phyloP scores from a whole-genome alignment of 2,329 filamentous ascomycete species.

The Paradendryphiella salina region DNA sequence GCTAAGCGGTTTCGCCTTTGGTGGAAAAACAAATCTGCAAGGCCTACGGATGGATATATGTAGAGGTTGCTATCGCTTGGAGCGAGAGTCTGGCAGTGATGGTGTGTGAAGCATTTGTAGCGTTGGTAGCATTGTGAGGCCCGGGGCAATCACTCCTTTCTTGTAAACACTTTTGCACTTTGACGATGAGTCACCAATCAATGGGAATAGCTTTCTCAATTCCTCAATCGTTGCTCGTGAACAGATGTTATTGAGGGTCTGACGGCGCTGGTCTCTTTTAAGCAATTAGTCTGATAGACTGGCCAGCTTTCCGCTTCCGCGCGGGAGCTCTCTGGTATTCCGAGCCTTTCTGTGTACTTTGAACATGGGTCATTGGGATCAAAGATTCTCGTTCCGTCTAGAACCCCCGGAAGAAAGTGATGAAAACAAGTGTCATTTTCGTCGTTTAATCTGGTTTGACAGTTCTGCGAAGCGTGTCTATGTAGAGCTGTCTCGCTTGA shows the following conservation, averaged over 20 bases:
- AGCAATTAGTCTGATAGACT: too few relatives aligned
- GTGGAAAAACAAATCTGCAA: too few relatives aligned
- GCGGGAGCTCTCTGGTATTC: too few relatives aligned
- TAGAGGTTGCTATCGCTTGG: background rate
- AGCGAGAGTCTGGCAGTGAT: background rate
- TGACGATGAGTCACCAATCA: background rate
- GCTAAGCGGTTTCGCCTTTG: constrained; percentile 16
- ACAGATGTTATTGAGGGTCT: too few relatives aligned
- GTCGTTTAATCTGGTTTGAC: background rate
- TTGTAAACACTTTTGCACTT: constrained; percentile 10
- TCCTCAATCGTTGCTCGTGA: too few relatives aligned
- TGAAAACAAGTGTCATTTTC: background rate
- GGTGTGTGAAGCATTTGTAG: background rate
- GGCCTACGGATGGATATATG: background rate
- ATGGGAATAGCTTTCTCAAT: too few relatives aligned
- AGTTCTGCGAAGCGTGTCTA: background rate
- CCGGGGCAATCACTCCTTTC: constrained; percentile 17
- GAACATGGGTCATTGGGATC: too few relatives aligned
- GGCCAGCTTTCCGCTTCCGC: too few relatives aligned
- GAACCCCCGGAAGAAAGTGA: too few relatives aligned
- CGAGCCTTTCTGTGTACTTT: too few relatives aligned
- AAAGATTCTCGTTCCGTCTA: too few relatives aligned
- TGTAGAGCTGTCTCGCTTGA: background rate
- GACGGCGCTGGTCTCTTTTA: too few relatives aligned
- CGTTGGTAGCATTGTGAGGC: constrained; percentile 12